Evolutionary conservation across 2,329 filamentous ascomycete species (phyloP), one percentile per base, ranked within the genome.

Genomic region (Pseudocercospora vitis): DNA sequence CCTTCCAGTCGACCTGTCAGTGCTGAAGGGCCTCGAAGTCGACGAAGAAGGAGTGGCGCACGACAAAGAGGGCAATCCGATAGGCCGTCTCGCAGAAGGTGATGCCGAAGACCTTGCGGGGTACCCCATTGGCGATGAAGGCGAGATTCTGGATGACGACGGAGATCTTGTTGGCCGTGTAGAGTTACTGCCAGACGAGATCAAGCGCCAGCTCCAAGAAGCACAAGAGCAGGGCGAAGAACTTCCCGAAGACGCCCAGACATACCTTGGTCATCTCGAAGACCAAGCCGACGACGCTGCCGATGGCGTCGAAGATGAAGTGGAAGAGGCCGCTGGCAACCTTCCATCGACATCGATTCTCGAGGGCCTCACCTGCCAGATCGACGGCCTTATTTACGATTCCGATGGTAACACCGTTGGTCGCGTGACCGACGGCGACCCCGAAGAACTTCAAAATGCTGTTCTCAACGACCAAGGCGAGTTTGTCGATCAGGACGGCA

Each of bases 131-230:
- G 78, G 78, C 52, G 75, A 80, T 31, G 72, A 80, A 11, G 79
- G 79, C 53, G 78, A 81, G 61, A 81, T 82, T 24, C 73, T 81
- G 19, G 77, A 81, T 53, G 76, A 81, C 35, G 75, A 79, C 56
- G 79, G 79, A 19, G 75, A 80, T 58, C 74, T 81, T 19, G 76
- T 82, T 44, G 79, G 79, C 47, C 77, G 78, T 52, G 74, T 76
- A 48, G 78, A 80, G 57, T 70, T 78, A 28, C 69, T 75, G 14
- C 76, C 76, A 11, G 75, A 78, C 31, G 66, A 70, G 37, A 69
- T 70, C 44, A 70, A 76, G 57, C 69, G 74, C 50, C 73, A 77
- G 52, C 61, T 74, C 21, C 63, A 71, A 35, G 63, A 73, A 32
- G 71, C 70, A 28, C 66, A 69, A 56, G 64, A 71, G 47, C 64